phyloP scores from a whole-genome alignment of 1,284 basidiomycete species.

The Gomphus bonarii region DNA sequence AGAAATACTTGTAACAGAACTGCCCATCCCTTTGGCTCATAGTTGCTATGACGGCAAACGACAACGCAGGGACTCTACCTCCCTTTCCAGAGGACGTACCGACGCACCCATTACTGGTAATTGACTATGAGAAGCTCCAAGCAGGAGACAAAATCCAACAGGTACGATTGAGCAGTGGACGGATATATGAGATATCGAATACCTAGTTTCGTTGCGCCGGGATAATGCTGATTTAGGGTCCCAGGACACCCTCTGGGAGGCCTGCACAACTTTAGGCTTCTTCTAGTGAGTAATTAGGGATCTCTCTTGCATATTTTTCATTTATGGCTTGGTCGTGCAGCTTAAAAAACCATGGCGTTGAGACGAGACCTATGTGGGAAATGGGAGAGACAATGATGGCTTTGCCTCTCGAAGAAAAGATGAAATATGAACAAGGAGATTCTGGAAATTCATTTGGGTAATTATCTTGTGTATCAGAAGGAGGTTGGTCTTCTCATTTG shows the following conservation, averaged over 20 bases:
- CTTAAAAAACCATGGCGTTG: slow-evolving; percentile 51
- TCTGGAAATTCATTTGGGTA: slow-evolving; percentile 52
- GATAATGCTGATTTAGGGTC: not conserved
- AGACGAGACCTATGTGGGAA: slow-evolving; percentile 47
- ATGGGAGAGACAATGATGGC: slow-evolving; percentile 47
- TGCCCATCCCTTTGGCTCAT: no score
- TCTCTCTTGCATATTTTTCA: not conserved
- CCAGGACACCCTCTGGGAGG: slow-evolving; percentile 34
- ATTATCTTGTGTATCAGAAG: slow-evolving; percentile 7
- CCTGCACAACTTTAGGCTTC: slow-evolving; percentile 40
- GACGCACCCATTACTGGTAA: slow-evolving; percentile 39
- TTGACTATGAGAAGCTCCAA: slow-evolving; percentile 37
- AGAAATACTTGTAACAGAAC: no score
- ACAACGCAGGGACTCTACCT: slow-evolving; percentile 16
- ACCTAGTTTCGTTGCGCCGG: not conserved
- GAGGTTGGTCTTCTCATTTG: not conserved
- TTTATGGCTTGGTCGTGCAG: not conserved
- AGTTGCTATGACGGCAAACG: no score
- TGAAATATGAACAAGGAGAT: slow-evolving; percentile 59
- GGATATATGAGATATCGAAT: no score
- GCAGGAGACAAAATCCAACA: slow-evolving; percentile 21
- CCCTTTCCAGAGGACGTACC: slow-evolving; percentile 39
- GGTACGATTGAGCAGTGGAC: not conserved
- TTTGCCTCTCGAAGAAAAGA: slow-evolving; percentile 49
- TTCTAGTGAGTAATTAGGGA: slow-evolving; percentile 37